Evolutionary conservation across 805 yeast species (phyloP).

Genomic region (Saccharomycopsis guyanensis): DNA sequence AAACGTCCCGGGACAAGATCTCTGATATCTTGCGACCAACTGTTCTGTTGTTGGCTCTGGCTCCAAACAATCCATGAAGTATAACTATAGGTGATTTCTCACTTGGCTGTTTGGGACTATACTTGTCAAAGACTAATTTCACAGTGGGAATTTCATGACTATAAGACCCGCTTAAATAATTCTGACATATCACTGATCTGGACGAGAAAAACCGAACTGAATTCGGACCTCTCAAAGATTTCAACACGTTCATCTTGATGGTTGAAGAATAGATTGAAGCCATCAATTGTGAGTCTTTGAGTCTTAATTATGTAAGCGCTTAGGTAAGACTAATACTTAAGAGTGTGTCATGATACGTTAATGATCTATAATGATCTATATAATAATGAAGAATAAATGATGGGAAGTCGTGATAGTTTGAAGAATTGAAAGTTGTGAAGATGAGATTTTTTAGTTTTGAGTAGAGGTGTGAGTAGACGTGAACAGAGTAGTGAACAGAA

Average conservation of each 20-base stretch:
- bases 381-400: no score
- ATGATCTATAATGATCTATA: no score
- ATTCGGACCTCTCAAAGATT: background rate
- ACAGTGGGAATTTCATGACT: constrained; percentile 43
- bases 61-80: constrained; percentile 87
- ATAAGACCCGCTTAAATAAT: constrained; percentile 21
- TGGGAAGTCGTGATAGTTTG: no score
- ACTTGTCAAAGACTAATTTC: constrained; percentile 44
- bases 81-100: constrained; percentile 57
- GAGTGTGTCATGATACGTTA: no score
- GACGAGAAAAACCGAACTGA: background rate
- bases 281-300: no score
- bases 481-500: no score
- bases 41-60: constrained; percentile 68
- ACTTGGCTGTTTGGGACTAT: constrained; percentile 15
- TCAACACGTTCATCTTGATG: background rate
- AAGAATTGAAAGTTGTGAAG: no score
- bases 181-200: background rate
- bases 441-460: no score
- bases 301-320: no score
- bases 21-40: constrained; percentile 57
- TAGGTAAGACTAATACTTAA: no score
- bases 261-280: no score
- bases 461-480: no score
- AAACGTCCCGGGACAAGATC: constrained; percentile 47